Base-by-base conservation (phyloP, 371 early-diverging fungal genomes). In the Circinella umbellata region DNA sequence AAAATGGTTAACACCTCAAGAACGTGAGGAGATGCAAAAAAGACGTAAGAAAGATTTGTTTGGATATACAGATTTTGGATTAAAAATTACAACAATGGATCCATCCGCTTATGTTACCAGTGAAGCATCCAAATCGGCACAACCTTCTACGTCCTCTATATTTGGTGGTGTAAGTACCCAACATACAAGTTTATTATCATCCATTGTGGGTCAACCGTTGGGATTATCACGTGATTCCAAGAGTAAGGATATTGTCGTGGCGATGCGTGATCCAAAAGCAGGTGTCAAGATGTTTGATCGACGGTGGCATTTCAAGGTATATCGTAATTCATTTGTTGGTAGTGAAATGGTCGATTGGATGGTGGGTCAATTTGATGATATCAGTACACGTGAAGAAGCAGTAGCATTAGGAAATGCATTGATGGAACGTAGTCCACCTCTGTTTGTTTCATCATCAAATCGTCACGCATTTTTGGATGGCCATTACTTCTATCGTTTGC, bases 311-410 rank as follows among this genome's bases (percentile, higher is more conserved):
- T 88, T 93, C 68, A 79, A 84, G 34, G 72, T 91, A 49, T 95
- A 92, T 76, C 84, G 87, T 42, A 83, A 88, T 54, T 91, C 92
- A 0, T 95, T 98, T 72, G 79, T 94, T 46, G 98, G 99, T 36
- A 89, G 85, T 51, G 98, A 98, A 68, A 84, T 89, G 62, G 95
- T 97, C 1, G 95, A 98, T 67, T 99, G 98, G 98, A 71, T 96
- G 39, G 80, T 97, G 55, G 76, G 86, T 37, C 89, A 88, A 53
- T 92, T 98, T 76, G 81, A 83, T 47, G 94, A 95, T 68, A 89
- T 97, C 48, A 83, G 86, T 9, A 91, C 92, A 5, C 82, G 97
- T 10, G 90, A 92, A 47, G 92, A 94, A 63, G 99, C 98, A 0
- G 89, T 93, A 4, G 86, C 82, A 1, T 92, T 93, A 73, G 98